Percentiles rank a stretch among this genome's conserved stretches.
Conservation (phyloP, 176 grass and related monocot species). For the Themeda triandra region DNA sequence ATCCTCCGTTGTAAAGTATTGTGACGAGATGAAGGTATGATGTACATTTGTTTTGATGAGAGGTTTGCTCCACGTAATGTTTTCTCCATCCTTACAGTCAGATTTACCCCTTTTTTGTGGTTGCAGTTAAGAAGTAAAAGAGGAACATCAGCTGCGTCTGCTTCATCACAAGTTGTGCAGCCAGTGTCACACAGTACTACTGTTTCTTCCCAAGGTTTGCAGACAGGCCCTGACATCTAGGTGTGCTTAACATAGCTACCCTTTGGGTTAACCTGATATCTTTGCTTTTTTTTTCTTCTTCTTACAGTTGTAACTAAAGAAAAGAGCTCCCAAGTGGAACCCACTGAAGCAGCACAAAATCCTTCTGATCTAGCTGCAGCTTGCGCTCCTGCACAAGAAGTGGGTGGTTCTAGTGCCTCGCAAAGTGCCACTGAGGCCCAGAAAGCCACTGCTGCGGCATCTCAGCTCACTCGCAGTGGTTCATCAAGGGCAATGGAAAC, state of each 20-base stretch:
- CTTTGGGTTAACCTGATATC: neutral
- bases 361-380: constrained; percentile 1
- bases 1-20: constrained; percentile 82
- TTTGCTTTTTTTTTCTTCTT: neutral
- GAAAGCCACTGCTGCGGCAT: constrained; percentile 23
- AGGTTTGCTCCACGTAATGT: neutral
- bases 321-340: constrained; percentile 49
- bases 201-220: constrained; percentile 34
- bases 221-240: neutral
- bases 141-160: constrained; percentile 34
- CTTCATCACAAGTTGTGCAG: constrained; percentile 34
- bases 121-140: constrained; percentile 79
- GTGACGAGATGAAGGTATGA: constrained; percentile 88
- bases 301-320: constrained; percentile 46
- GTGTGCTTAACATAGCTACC: neutral
- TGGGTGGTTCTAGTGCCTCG: neutral
- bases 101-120: neutral
- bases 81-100: constrained; percentile 2
- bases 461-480: constrained; percentile 45
- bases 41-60: neutral
- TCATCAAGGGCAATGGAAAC: constrained; percentile 45
- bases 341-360: constrained; percentile 49
- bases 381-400: constrained; percentile 30
- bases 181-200: constrained; percentile 15
- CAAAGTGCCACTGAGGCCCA: constrained; percentile 28